A percentile compares a stretch with the other conserved stretches of the same genome.
phyloP scores from a whole-genome alignment of 805 yeast genomes.

The Kuraishia molischiana region DNA sequence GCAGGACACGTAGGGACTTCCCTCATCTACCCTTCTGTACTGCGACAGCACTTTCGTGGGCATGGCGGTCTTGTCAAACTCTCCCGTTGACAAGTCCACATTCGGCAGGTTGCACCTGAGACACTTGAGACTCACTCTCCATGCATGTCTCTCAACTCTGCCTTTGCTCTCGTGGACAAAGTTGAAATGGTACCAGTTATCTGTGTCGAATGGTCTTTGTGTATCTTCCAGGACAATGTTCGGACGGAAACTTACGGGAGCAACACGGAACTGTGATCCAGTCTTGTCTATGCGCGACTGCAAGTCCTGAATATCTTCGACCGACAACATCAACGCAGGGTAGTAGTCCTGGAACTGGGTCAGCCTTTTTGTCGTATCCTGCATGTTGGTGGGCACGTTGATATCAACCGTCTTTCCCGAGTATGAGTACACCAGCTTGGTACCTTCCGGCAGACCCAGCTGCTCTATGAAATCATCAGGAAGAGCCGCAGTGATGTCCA shows the following conservation, averaged over 20 bases:
- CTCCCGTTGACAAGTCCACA: conserved; percentile 12
- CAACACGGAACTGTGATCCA: conserved; percentile 5
- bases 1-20: conserved; percentile 13
- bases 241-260: conserved; percentile 15
- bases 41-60: conserved; percentile 15
- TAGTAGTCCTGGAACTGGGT: conserved; percentile 22
- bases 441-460: conserved; percentile 11
- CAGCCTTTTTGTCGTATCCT: conserved; percentile 1
- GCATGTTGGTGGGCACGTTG: conserved; percentile 1
- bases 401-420: conserved; percentile 17
- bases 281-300: conserved; percentile 3
- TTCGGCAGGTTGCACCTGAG: conserved; percentile 19
- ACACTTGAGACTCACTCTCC: conserved; percentile 16
- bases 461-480: conserved; percentile 10
- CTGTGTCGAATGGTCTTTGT: conserved; percentile 16
- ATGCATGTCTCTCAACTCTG: conserved; percentile 1
- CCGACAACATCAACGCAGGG: conserved; percentile 16
- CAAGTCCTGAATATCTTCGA: conserved; percentile 12
- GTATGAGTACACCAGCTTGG: conserved; percentile 13
- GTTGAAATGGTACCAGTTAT: conserved; percentile 15
- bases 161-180: conserved; percentile 8
- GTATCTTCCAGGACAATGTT: conserved; percentile 14
- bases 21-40: conserved; percentile 19
- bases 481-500: conserved; percentile 12
- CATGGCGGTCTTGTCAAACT: conserved; percentile 10